These are phyloP conservation scores for Colletotrichum liriopes DNA, from an alignment of 2,329 filamentous ascomycete species.

Conservation along the genomic window DNA sequence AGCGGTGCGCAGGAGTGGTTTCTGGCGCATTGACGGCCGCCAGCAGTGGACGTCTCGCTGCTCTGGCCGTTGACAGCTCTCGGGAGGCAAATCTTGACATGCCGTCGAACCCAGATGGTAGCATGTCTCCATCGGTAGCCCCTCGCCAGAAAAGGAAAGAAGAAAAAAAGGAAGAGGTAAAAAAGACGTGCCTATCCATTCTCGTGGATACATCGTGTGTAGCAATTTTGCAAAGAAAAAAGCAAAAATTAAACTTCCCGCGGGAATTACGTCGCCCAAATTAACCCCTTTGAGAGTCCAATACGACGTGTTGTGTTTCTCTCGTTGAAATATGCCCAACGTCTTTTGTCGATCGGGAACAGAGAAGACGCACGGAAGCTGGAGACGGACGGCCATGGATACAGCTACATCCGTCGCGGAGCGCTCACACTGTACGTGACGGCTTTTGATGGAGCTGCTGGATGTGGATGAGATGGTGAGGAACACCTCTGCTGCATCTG, in stretches of 20 bases:
- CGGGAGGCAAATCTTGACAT: neutral
- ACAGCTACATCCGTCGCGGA: neutral
- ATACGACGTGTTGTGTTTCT: neutral
- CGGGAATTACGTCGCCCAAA: neutral
- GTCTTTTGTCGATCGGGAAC: neutral
- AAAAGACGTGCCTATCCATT: too few species aligned
- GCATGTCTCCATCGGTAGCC: neutral
- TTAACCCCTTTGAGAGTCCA: neutral
- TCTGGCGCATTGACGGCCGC: constrained; percentile 14
- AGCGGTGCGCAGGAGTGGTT: neutral
- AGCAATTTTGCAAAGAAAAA: too few species aligned
- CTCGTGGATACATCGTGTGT: too few species aligned
- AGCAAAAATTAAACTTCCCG: neutral
- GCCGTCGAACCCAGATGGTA: neutral
- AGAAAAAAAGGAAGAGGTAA: too few species aligned
- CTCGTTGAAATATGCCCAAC: neutral
- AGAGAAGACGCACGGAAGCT: too few species aligned
- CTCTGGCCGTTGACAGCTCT: neutral
- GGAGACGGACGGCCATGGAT: neutral
- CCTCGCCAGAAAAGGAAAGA: too few species aligned
- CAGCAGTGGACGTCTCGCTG: neutral
- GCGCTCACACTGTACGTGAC: constrained; percentile 26
- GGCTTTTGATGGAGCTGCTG: constrained; percentile 13
- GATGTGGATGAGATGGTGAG: constrained; percentile 13
- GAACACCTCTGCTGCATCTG: constrained; percentile 11